phyloP scores from a whole-genome alignment of 805 yeast genomes.

The Starmerella floricola region DNA sequence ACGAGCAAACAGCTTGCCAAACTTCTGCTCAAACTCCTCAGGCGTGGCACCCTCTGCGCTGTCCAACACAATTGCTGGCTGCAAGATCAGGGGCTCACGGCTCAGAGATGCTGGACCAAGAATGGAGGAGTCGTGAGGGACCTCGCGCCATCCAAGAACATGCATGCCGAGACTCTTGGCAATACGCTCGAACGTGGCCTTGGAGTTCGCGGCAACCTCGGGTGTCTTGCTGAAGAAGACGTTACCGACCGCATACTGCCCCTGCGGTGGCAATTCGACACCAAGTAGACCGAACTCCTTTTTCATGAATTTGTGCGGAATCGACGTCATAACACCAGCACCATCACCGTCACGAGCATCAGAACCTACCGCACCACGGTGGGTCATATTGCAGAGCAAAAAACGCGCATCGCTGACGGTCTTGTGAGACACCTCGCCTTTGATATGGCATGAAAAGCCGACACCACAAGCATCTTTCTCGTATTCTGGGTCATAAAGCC shows the following conservation, averaged over 20 bases:
- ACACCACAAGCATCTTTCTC: conserved; percentile 99
- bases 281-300: conserved; percentile 71
- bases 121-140: conserved; percentile 88
- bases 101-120: conserved; percentile 90
- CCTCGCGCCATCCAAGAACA: conserved; percentile 89
- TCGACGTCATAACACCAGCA: conserved; percentile 89
- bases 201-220: conserved; percentile 55
- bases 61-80: conserved; percentile 75
- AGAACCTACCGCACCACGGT: conserved; percentile 93
- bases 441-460: conserved; percentile 90
- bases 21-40: conserved; percentile 37
- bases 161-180: conserved; percentile 65
- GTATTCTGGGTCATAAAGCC: conserved; percentile 82
- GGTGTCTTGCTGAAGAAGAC: conserved; percentile 80
- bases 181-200: conserved; percentile 64
- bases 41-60: conserved; percentile 36
- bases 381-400: conserved; percentile 93
- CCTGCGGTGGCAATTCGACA: conserved; percentile 57
- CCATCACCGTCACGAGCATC: conserved; percentile 98
- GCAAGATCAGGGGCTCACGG: conserved; percentile 81
- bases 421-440: conserved; percentile 78
- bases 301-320: conserved; percentile 76
- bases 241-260: conserved; percentile 93
- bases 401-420: conserved; percentile 79
- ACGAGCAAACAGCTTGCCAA: conserved; percentile 62